A percentile compares a stretch with the other conserved stretches of the same genome.
Evolutionary conservation across 169 alveolate species (phyloP).

Genomic region (Cryptosporidium canis): DNA sequence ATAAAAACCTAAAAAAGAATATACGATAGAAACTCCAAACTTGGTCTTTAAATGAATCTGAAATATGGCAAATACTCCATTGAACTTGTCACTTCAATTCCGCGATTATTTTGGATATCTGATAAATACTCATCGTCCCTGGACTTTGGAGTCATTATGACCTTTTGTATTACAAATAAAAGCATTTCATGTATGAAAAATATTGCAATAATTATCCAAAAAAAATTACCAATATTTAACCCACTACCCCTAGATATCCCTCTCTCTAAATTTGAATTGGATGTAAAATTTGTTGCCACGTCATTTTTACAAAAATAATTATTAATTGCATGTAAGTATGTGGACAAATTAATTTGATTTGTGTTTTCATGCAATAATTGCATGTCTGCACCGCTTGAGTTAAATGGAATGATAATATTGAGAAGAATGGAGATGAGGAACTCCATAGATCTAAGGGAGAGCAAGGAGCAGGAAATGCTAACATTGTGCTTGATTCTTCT

Average conservation of each 20-base stretch:
- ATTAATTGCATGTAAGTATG: not conserved
- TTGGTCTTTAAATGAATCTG: not conserved
- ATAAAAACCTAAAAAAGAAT: slow-evolving; percentile 1
- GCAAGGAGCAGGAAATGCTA: slow-evolving; percentile 23
- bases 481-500: slow-evolving; percentile 36
- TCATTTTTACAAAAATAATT: not conserved
- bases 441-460: slow-evolving; percentile 50
- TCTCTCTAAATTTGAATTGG: not conserved
- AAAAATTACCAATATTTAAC: not conserved
- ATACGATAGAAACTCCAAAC: not conserved
- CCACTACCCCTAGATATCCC: not conserved
- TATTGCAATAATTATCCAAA: slow-evolving; percentile 7
- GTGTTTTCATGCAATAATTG: slow-evolving; percentile 13
- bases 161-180: slow-evolving; percentile 11
- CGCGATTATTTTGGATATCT: not conserved
- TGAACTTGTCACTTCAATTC: not conserved
- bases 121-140: not conserved
- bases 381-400: not conserved
- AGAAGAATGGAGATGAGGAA: slow-evolving; percentile 14
- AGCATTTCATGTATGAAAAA: slow-evolving; percentile 41
- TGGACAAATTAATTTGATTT: not conserved
- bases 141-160: slow-evolving; percentile 4
- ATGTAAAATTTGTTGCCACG: not conserved
- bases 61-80: slow-evolving; percentile 8
- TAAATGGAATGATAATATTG: slow-evolving; percentile 18